Evolutionary conservation across 768 basidiomycete species (phyloP), one percentile per base, ranked within the genome.

Genomic region (Tricholoma sp.): DNA sequence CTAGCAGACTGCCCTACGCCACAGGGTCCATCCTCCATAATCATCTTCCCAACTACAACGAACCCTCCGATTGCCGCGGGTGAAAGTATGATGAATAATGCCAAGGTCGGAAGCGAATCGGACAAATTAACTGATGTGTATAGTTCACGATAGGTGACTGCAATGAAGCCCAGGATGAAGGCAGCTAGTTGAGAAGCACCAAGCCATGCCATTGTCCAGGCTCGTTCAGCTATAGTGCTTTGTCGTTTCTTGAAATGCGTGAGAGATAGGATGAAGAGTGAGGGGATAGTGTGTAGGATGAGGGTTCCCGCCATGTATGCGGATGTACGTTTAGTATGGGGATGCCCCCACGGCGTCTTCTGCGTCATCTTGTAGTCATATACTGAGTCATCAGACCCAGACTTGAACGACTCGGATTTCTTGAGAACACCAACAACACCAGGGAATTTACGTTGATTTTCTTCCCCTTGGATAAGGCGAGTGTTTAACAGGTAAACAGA

Each of bases 41-140:
- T 36, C 49, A 50, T 50, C 49, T 50, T 50, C 49, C 49, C 49
- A 50, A 50, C 49, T 20, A 32, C 28, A 11, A 50, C 49, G 15
- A 50, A 50, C 15, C 49, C 49, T 32, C 49, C 49, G 17, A 50
- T 50, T 3, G 49, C 31, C 13, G 49, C 20, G 10, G 29, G 17
- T 32, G 29, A 32, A 31, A 17, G 34, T 15, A 50, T 32, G 32
- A 11, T 36, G 36, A 36, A 50, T 42, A 50, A 7, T 20, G 12
- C 8, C 24, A 33, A 50, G 29, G 31, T 49, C 13, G 24, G 24
- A 15, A 24, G 5, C 17, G 47, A 17, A 28, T 28, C 24, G 11
- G 11, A 24, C 20, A 13, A 28, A 5, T 32, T 32, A 18, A 28
- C n/a, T 10, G 36, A 36, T 36, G 36, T 13, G 13, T 4, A 49